These are phyloP conservation scores for Graphilbum ipis-grandicollis DNA, from an alignment of 2,329 filamentous ascomycete genomes.

Conservation along the genomic window DNA sequence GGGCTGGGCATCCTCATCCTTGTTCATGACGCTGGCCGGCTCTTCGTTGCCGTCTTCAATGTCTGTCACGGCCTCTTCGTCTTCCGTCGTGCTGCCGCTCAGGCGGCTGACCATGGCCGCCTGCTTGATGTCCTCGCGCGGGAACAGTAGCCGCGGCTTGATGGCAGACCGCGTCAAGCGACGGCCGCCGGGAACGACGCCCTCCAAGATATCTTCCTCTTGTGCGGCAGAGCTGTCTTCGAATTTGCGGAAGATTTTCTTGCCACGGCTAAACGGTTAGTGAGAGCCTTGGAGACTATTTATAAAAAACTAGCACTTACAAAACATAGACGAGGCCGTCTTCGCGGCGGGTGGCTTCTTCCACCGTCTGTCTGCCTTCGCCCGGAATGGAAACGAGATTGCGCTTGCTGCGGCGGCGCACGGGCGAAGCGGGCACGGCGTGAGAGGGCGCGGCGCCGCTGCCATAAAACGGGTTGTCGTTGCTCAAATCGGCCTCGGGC, in stretches of 20 bases:
- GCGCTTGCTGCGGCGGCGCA: conserved; percentile 35
- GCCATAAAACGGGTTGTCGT: conserved; percentile 57
- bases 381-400: conserved; percentile 37
- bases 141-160: conserved; percentile 58
- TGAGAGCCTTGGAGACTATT: conserved; percentile 54
- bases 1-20: conserved; percentile 15
- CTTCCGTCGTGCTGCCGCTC: conserved; percentile 20
- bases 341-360: conserved; percentile 44
- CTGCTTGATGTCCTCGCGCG: conserved; percentile 28
- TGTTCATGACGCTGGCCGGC: conserved; percentile 32
- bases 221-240: conserved; percentile 13
- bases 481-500: conserved; percentile 46
- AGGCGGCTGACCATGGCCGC: conserved; percentile 14
- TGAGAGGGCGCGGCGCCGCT: conserved; percentile 15
- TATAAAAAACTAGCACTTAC: conserved; percentile 45
- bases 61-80: conserved; percentile 43
- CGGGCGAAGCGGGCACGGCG: conserved; percentile 16
- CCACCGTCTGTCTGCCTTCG: conserved; percentile 39
- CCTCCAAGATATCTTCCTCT: conserved; percentile 11
- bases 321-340: conserved; percentile 65
- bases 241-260: conserved; percentile 60
- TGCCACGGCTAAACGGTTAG: conserved; percentile 45
- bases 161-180: conserved; percentile 50
- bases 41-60: conserved; percentile 35
- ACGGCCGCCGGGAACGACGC: conserved; percentile 8